Base-by-base conservation (phyloP, 2,329 filamentous ascomycete genomes). In the Cyphellophora europaea region DNA sequence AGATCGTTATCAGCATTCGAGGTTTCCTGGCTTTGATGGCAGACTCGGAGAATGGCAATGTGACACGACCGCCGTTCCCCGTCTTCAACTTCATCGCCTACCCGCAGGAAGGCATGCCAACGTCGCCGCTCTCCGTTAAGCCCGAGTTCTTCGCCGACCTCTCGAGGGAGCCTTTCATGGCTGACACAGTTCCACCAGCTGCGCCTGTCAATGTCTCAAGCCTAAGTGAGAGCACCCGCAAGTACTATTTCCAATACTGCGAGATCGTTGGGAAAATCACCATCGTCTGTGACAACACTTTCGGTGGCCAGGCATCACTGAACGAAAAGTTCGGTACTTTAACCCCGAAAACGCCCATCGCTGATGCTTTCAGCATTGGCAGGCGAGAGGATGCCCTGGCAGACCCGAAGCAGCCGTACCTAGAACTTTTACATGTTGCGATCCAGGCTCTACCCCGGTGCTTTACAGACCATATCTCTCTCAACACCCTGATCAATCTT, bases 401-500 rank as follows among this genome's bases (percentile, higher is more conserved):
- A 0, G 91, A 98, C 47, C 81, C 93, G 50, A 89, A 89, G 49
- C 87, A 95, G 56, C 82, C 84, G 0, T 98, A 94, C 54, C 98
- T 96, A 53, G 91, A 96, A 53, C 71, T 98, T 14, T 69, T 98
- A 3, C 87, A 95, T 58, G 88, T 96, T 38, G 89, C 91, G 5
- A 87, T 98, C 0, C 89, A 96, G 59, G 89, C 91, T 4, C 66
- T 98, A 11, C 91, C 93, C 30, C 79, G 91, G n/a, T 98, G 91
- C 53, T 66, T 96, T 14, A 93, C 89, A 2, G 75, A 82, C 27
- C 82, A 93, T 41, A 91, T 95, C 36, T 85, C 88, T 0, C 89
- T 96, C 58, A 93, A 93, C 52, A 82, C 87, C 1, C 66, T 98
- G 19, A 88, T 98, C 58, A 96, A 95, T 53, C 69, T 98, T 1